A percentile compares a stretch with the other conserved stretches of the same genome.
phyloP scores from a whole-genome alignment of 1,139 yeast species.

The Geotrichum aggregatum region DNA sequence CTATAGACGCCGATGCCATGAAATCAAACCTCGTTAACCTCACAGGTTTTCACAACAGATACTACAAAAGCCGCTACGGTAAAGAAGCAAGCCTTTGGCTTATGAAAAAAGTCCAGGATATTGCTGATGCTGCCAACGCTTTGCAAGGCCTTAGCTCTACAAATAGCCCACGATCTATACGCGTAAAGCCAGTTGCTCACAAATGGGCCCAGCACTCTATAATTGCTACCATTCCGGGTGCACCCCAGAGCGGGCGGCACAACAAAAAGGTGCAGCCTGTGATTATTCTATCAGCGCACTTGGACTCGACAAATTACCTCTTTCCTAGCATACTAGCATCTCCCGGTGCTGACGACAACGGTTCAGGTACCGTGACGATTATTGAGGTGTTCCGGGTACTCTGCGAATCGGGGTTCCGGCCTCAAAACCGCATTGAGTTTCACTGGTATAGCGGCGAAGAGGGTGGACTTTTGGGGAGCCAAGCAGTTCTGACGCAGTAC shows the following conservation, averaged over 20 bases:
- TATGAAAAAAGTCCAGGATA: conserved; percentile 44
- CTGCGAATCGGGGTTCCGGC: conserved; percentile 48
- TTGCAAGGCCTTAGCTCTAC: conserved; percentile 47
- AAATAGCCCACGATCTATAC: conserved; percentile 41
- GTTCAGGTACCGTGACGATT: conserved; percentile 78
- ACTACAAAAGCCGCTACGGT: conserved; percentile 71
- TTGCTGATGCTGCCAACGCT: conserved; percentile 42
- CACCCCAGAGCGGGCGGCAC: conserved; percentile 25
- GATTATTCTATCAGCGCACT: conserved; percentile 84
- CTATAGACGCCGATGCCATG: conserved; percentile 10
- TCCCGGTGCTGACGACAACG: conserved; percentile 97
- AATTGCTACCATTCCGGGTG: conserved; percentile 46
- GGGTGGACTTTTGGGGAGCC: conserved; percentile 84
- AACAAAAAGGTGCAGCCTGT: conserved; percentile 38
- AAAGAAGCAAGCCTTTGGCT: conserved; percentile 72
- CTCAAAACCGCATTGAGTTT: conserved; percentile 76
- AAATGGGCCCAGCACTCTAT: conserved; percentile 31
- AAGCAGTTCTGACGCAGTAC: conserved; percentile 59
- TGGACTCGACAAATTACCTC: conserved; percentile 74
- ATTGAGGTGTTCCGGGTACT: conserved; percentile 67
- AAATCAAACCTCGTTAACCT: conserved; percentile 5
- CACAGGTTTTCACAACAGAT: conserved; percentile 30
- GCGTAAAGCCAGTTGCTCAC: conserved; percentile 15
- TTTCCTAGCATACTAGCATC: conserved; percentile 69
- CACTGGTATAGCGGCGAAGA: conserved; percentile 96